These are phyloP conservation scores for Acanthamoeba royreba DNA, from an alignment of 208 protist species.

Conservation along the genomic window DNA sequence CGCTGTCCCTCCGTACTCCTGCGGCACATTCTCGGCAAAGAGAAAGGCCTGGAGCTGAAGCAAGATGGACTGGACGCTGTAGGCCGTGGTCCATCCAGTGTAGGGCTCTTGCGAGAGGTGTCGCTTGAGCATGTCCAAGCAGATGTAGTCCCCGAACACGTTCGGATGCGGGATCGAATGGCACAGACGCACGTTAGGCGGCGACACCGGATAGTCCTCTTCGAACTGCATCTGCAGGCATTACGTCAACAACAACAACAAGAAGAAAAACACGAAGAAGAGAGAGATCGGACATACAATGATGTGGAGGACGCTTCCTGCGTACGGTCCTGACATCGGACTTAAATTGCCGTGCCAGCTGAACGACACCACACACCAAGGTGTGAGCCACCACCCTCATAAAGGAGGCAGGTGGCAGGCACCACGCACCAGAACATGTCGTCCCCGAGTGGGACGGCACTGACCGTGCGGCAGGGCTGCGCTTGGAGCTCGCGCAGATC, in stretches of 20 bases:
- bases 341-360: constrained; percentile 12
- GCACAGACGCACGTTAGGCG: background rate
- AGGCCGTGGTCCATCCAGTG: background rate
- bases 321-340: background rate
- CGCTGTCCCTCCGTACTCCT: background rate
- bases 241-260: background rate
- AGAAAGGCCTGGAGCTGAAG: constrained; percentile 16
- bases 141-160: constrained; percentile 9
- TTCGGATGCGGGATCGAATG: background rate
- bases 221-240: background rate
- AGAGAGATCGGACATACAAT: background rate
- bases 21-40: constrained; percentile 15
- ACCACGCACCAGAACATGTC: background rate
- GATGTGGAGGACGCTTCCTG: background rate
- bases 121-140: constrained; percentile 34
- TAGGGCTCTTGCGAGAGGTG: background rate
- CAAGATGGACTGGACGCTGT: constrained; percentile 28
- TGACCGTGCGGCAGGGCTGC: background rate
- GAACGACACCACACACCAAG: background rate
- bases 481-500: background rate
- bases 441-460: background rate
- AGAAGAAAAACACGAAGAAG: background rate
- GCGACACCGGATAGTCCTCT: background rate
- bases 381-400: too few relatives aligned
- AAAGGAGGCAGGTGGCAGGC: too few relatives aligned